These are phyloP conservation scores for Diaporthe aspalathi DNA, from an alignment of 2,329 filamentous ascomycete genomes.

Conservation along the genomic window DNA sequence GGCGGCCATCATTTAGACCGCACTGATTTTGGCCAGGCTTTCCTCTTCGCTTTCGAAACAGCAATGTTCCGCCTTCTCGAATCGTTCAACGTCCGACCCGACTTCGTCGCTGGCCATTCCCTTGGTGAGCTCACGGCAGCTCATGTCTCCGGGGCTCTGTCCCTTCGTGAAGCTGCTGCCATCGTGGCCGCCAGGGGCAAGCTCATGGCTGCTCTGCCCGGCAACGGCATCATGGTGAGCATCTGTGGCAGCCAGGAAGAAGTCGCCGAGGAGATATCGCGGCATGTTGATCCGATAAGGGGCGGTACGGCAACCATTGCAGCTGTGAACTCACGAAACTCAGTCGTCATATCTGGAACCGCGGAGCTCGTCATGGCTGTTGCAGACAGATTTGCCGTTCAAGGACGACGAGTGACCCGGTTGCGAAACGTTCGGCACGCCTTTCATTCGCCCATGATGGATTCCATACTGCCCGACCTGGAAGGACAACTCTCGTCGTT, in stretches of 20 bases:
- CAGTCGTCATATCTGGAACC: conserved; percentile 22
- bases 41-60: conserved; percentile 49
- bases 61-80: conserved; percentile 48
- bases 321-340: conserved; percentile 9
- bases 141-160: conserved; percentile 48
- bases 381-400: not conserved
- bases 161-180: conserved; percentile 48
- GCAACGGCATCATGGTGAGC: conserved; percentile 24
- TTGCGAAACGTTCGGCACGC: conserved; percentile 7
- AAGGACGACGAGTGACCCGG: not conserved
- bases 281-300: not conserved
- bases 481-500: not conserved
- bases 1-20: conserved; percentile 39
- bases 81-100: conserved; percentile 46
- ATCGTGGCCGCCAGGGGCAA: conserved; percentile 48
- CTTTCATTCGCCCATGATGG: conserved; percentile 29
- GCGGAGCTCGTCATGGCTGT: not conserved
- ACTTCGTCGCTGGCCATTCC: conserved; percentile 47
- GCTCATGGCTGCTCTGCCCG: conserved; percentile 43
- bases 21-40: conserved; percentile 49
- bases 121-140: conserved; percentile 48
- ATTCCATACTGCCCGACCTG: not conserved
- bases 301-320: not conserved
- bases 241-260: conserved; percentile 13
- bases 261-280: not conserved